These are phyloP conservation scores for Eimeria zaria DNA, from an alignment of 169 alveolate species.

Conservation along the genomic window DNA sequence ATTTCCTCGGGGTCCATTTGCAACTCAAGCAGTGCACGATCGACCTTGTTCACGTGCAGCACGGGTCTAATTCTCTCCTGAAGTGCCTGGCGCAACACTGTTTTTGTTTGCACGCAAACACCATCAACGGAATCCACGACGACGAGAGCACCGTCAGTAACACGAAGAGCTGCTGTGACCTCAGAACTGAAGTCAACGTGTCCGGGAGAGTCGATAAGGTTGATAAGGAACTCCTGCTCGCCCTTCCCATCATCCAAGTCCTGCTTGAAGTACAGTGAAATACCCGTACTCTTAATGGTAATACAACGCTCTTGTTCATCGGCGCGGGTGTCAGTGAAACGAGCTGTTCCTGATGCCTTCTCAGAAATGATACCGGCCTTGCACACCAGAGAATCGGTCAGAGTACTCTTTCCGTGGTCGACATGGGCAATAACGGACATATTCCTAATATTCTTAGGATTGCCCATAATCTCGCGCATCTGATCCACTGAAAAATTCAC, in stretches of 20 bases:
- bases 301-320: slow-evolving; percentile 99
- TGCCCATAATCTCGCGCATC: slow-evolving; percentile 99
- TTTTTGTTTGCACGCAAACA: slow-evolving; percentile 99
- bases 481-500: slow-evolving; percentile 99
- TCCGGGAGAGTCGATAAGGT: slow-evolving; percentile 99
- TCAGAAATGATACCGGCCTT: slow-evolving; percentile 99
- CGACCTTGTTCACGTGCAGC: slow-evolving; percentile 99
- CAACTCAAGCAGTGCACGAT: slow-evolving; percentile 98
- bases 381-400: slow-evolving; percentile 99
- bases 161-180: slow-evolving; percentile 99
- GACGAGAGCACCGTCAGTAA: slow-evolving; percentile 99
- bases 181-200: slow-evolving; percentile 99
- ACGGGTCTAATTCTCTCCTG: slow-evolving; percentile 99
- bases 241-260: slow-evolving; percentile 96
- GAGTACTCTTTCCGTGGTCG: slow-evolving; percentile 99
- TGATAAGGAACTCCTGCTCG: slow-evolving; percentile 96
- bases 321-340: slow-evolving; percentile 99
- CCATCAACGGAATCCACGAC: slow-evolving; percentile 99
- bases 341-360: slow-evolving; percentile 99
- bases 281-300: slow-evolving; percentile 99
- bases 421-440: slow-evolving; percentile 99
- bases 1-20: slow-evolving; percentile 99
- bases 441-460: slow-evolving; percentile 99
- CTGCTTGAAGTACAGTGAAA: slow-evolving; percentile 99
- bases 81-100: slow-evolving; percentile 99